Base-by-base conservation (phyloP, 495 filamentous ascomycete genomes). In the Talaromyces borbonicus region DNA sequence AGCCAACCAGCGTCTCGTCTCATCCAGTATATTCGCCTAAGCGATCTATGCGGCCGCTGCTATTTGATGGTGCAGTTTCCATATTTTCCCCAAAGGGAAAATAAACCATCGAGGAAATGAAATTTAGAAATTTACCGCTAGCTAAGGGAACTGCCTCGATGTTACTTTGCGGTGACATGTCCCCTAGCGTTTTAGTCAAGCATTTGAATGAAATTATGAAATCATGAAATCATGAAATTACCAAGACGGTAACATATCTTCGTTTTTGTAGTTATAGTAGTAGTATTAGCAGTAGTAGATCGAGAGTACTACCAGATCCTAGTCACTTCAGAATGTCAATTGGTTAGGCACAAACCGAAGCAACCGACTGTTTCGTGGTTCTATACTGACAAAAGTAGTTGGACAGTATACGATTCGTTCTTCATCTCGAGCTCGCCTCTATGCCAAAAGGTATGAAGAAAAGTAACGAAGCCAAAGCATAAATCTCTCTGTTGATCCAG, bases 261-360 rank as follows among this genome's bases (percentile, higher is more conserved):
- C n/a, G n/a, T n/a, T n/a, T n/a, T n/a, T n/a, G n/a, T n/a, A n/a
- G n/a, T n/a, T n/a, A n/a, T n/a, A n/a, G n/a, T n/a, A 23, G 38
- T 41, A 41, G 38, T 20, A 41, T 41, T 40, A 14, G 38, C 16
- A 38, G 16, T 15, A n/a, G 24, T 41, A 41, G 19, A 7, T 41
- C 20, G 11, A 41, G 26, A 7, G n/a, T 41, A 41, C 38, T 5
- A 26, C 12, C 15, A 30, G 20, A 25, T 15, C 20, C 26, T 22
- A 23, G 12, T 18, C 6, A 20, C 26, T 24, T 11, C 3, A 26
- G 38, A 26, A 11, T 26, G 38, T 14, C 38, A 41, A 41, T 41
- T 41, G 38, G 38, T 41, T 41, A 41, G 38, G 38, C 38, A 41
- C 38, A 22, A 14, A 41, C n/a, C 20, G 16, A 38, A 38, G 19